These are phyloP conservation scores for Apostasia ramifera DNA, from an alignment of 106 monocot genomes.

Conservation along the genomic window DNA sequence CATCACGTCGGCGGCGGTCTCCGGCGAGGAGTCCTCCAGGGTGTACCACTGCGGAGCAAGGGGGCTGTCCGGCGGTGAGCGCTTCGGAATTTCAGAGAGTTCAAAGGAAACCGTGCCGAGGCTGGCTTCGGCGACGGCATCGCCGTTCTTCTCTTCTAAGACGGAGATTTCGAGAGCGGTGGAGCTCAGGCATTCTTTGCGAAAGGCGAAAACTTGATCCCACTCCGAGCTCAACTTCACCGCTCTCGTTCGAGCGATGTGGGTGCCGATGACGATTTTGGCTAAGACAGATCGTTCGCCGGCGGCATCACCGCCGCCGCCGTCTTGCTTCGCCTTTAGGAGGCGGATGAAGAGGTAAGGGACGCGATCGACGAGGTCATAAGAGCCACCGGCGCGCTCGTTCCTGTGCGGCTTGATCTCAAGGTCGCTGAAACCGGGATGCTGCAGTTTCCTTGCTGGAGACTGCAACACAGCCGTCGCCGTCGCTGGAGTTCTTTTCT, in stretches of 20 bases:
- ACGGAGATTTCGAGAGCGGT: slow-evolving; percentile 63
- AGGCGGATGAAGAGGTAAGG: slow-evolving; percentile 76
- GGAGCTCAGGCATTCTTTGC: slow-evolving; percentile 65
- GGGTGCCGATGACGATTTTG: slow-evolving; percentile 61
- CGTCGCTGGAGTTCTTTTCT: slow-evolving; percentile 1
- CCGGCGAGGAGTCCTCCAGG: slow-evolving; percentile 40
- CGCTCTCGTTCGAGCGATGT: slow-evolving; percentile 42
- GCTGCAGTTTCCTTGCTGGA: slow-evolving; percentile 24
- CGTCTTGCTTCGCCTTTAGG: slow-evolving; percentile 46
- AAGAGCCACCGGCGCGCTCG: slow-evolving; percentile 25
- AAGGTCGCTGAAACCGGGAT: slow-evolving; percentile 29
- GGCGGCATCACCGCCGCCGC: slow-evolving; percentile 4
- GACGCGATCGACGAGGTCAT: slow-evolving; percentile 75
- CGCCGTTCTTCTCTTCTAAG: slow-evolving; percentile 25
- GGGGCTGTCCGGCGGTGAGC: slow-evolving; percentile 76
- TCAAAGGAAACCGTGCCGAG: slow-evolving; percentile 76
- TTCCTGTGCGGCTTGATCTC: slow-evolving; percentile 17
- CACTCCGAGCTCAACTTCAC: slow-evolving; percentile 27
- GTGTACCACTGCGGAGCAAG: slow-evolving; percentile 96
- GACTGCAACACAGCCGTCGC: slow-evolving; percentile 16
- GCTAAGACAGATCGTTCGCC: slow-evolving; percentile 28
- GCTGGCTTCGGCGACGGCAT: slow-evolving; percentile 22
- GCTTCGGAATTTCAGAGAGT: slow-evolving; percentile 75
- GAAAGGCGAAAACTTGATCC: slow-evolving; percentile 90
- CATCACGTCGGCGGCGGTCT: slow-evolving; percentile 54